Evolutionary conservation across 805 yeast species (phyloP).

Genomic region (Candida nitratophila): DNA sequence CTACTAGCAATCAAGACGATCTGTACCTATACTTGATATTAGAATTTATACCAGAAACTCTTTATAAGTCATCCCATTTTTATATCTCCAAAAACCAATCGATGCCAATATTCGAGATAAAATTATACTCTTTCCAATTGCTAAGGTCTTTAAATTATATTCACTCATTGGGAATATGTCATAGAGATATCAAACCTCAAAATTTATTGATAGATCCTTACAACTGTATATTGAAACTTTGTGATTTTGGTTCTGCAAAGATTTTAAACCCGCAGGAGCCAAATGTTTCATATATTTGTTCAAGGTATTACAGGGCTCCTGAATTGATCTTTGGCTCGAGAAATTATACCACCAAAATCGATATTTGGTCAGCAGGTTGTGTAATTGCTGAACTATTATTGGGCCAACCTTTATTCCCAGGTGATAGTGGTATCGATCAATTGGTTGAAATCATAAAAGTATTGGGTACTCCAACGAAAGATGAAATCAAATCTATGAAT

Average conservation of each 20-base stretch:
- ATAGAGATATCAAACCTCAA: constrained; percentile 89
- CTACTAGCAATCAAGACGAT: constrained; percentile 44
- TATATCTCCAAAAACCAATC: constrained; percentile 64
- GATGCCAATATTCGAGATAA: constrained; percentile 88
- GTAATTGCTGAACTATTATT: constrained; percentile 94
- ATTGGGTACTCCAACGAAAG: constrained; percentile 90
- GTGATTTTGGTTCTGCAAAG: constrained; percentile 97
- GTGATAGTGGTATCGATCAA: constrained; percentile 96
- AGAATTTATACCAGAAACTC: constrained; percentile 93
- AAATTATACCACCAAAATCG: constrained; percentile 93
- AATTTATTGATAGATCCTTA: constrained; percentile 82
- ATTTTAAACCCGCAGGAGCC: constrained; percentile 85
- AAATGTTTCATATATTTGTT: constrained; percentile 92
- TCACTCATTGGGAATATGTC: constrained; percentile 74
- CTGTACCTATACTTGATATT: constrained; percentile 82
- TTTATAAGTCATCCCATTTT: constrained; percentile 84
- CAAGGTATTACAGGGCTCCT: constrained; percentile 95
- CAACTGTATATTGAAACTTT: constrained; percentile 77
- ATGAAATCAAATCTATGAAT: constrained; percentile 90
- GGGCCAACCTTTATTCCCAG: constrained; percentile 97
- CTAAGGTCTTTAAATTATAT: constrained; percentile 74
- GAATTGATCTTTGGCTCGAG: constrained; percentile 97
- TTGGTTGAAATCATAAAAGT: constrained; percentile 94
- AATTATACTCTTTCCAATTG: constrained; percentile 74
- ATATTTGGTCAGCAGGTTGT: constrained; percentile 96